Evolutionary conservation across 192 early-diverging fungal species (phyloP), one percentile per base, ranked within the genome.

Genomic region (Coemansia sp.): DNA sequence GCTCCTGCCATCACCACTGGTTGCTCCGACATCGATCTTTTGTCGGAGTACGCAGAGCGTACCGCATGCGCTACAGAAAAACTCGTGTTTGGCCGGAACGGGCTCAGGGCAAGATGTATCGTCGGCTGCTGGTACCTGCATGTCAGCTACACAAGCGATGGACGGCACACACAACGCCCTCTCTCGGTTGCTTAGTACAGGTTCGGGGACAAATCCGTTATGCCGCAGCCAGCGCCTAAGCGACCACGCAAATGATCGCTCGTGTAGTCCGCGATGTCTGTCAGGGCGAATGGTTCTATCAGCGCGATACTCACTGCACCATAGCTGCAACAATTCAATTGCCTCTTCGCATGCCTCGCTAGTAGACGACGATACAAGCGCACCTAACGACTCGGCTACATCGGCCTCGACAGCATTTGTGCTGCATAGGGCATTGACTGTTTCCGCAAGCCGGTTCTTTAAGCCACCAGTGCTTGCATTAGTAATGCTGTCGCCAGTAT

Each of bases 171-270:
- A 71, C 29, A 40, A 36, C 21, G 33, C 35, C n/a, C 34, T 66
- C 31, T 79, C 72, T 6, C 31, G 46, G 16, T 54, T 29, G 21
- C 46, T 73, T 19, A 73, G 54, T 2, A 65, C 59, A n/a, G 77
- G 76, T 50, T 54, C 31, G 3, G 77, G 72, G 8, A 74, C 77
- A 68, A 71, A 67, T 9, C 77, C 64, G 44, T 79, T 68, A 14
- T 33, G 17, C 6, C 77, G 63, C 24, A 79, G 48, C 68, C 72
- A 79, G 21, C 29, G 61, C 40, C 48, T 71, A 17, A 79, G 66
- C 3, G 77, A 68, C 63, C 66, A 68, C 19, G 63, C 67, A 59
- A 67, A 63, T 13, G 48, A 14, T 42, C 60, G 57, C 39, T 63
- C 39, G 2, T 56, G 51, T 3, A 50, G 24, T 1, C 60, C 51